phyloP scores from a whole-genome alignment of 164 flowering plant species.

The Piper longum region DNA sequence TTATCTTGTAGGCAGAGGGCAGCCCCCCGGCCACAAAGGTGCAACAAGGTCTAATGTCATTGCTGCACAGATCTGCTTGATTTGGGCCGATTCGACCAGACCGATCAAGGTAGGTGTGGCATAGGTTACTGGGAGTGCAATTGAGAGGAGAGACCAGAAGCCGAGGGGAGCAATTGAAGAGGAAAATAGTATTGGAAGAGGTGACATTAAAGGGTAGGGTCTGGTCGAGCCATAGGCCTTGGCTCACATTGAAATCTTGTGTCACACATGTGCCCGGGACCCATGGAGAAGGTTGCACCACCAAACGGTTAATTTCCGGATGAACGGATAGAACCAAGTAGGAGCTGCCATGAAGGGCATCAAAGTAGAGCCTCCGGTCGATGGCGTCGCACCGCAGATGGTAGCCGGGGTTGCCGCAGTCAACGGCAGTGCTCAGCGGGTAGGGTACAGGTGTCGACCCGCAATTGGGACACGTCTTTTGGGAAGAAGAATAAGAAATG shows the following conservation, averaged over 20 bases:
- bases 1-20: conserved; percentile 60
- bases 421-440: conserved; percentile 44
- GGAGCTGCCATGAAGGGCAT: conserved; percentile 42
- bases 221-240: conserved; percentile 50
- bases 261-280: conserved; percentile 30
- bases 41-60: conserved; percentile 26
- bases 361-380: conserved; percentile 36
- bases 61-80: conserved; percentile 2
- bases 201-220: conserved; percentile 52
- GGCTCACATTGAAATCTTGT: conserved; percentile 32
- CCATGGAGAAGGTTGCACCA: conserved; percentile 52
- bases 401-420: conserved; percentile 42
- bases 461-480: conserved; percentile 34
- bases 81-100: conserved; percentile 20
- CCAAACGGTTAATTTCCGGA: conserved; percentile 28
- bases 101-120: conserved; percentile 36
- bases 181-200: conserved; percentile 47
- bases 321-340: conserved; percentile 31
- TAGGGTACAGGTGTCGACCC: conserved; percentile 49
- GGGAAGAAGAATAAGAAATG: conserved; percentile 1
- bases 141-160: conserved; percentile 51
- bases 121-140: conserved; percentile 45
- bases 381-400: conserved; percentile 32
- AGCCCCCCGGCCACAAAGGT: conserved; percentile 53
- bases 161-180: conserved; percentile 52